Conservation (phyloP, 2,329 filamentous ascomycete genomes). For the Pyricularia grisea region DNA sequence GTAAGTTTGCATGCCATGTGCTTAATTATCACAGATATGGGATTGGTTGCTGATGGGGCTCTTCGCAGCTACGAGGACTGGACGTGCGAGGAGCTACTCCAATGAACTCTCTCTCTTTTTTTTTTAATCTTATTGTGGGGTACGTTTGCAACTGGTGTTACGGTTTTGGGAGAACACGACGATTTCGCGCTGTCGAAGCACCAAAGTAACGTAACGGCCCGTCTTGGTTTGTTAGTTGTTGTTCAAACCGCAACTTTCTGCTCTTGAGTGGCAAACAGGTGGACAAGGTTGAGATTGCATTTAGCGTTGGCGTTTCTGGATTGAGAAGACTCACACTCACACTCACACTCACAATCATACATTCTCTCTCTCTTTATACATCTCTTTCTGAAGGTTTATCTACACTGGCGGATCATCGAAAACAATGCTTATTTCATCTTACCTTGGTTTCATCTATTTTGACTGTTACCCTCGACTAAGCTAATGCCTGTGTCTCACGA, state of each 20-base stretch:
- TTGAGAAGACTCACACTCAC: slow-evolving; percentile 34
- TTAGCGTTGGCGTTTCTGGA: slow-evolving; percentile 14
- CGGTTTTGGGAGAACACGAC: not conserved
- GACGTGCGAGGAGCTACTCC: slow-evolving; percentile 91
- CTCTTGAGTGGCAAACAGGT: not conserved
- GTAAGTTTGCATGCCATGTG: slow-evolving; percentile 41
- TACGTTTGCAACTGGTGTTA: not conserved
- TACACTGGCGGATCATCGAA: slow-evolving; percentile 67
- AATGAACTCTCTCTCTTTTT: slow-evolving; percentile 22
- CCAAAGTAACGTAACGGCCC: not conserved
- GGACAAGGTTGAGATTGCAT: slow-evolving; percentile 8
- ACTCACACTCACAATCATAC: slow-evolving; percentile 38
- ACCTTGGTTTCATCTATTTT: too few species aligned
- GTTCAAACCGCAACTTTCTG: not conserved
- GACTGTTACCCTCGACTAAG: not conserved
- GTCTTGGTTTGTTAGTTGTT: not conserved
- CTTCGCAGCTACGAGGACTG: slow-evolving; percentile 83
- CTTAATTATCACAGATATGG: not conserved
- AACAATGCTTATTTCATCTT: too few species aligned
- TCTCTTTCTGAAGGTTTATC: slow-evolving; percentile 64
- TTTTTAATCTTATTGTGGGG: too few species aligned
- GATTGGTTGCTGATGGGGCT: not conserved
- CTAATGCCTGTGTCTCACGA: too few species aligned
- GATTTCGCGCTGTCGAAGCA: not conserved
- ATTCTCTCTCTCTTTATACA: slow-evolving; percentile 60